A percentile compares a stretch with the other conserved stretches of the same genome.
phyloP scores from a whole-genome alignment of 108 stramenopile species.

The Fragilaria crotonensis region DNA sequence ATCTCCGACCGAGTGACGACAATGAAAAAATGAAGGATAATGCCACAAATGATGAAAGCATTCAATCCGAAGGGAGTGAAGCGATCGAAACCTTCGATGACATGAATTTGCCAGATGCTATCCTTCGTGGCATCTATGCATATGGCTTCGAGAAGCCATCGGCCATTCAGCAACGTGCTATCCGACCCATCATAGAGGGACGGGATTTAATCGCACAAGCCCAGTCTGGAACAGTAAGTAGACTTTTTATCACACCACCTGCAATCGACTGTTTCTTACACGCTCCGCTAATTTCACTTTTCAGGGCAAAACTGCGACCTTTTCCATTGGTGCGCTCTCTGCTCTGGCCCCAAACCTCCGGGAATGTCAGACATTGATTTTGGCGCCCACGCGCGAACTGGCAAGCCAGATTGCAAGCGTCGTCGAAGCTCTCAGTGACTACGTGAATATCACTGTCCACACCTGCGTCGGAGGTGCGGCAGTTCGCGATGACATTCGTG shows the following conservation, averaged over 20 bases:
- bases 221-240: slow-evolving; percentile 83
- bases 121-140: slow-evolving; percentile 91
- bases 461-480: slow-evolving; percentile 97
- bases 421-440: slow-evolving; percentile 87
- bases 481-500: slow-evolving; percentile 89
- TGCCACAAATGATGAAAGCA: neutral
- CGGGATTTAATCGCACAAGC: slow-evolving; percentile 97
- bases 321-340: slow-evolving; percentile 93
- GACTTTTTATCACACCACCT: no score
- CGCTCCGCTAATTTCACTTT: neutral
- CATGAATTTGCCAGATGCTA: slow-evolving; percentile 68
- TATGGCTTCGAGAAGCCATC: slow-evolving; percentile 96
- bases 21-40: no score
- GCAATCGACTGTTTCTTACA: slow-evolving; percentile 10
- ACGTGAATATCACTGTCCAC: slow-evolving; percentile 95
- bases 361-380: slow-evolving; percentile 87
- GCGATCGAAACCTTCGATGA: slow-evolving; percentile 58
- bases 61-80: neutral
- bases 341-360: slow-evolving; percentile 63
- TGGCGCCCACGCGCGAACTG: slow-evolving; percentile 96
- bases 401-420: slow-evolving; percentile 98
- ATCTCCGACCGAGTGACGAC: no score
- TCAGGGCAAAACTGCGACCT: slow-evolving; percentile 92
- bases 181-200: slow-evolving; percentile 91
- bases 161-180: slow-evolving; percentile 98